Conservation (phyloP, 495 filamentous ascomycete species). For the Lichina pygmaea region DNA sequence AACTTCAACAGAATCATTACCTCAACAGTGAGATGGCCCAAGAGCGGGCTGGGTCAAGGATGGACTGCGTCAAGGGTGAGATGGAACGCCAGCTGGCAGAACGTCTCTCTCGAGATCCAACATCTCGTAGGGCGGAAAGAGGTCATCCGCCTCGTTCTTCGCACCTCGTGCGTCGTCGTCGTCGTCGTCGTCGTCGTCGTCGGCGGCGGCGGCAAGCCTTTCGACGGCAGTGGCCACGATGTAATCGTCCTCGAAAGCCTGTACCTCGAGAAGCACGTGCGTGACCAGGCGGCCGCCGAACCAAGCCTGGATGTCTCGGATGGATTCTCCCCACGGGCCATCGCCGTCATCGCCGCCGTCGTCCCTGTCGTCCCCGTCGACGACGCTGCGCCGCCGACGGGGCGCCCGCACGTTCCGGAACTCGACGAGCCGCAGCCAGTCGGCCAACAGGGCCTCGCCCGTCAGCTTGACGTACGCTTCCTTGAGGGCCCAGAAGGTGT, state of each 20-base stretch:
- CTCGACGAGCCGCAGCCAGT: constrained; percentile 45
- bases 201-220: neutral
- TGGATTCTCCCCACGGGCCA: constrained; percentile 20
- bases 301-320: constrained; percentile 23
- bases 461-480: constrained; percentile 90
- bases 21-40: too few species aligned
- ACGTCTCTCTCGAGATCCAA: constrained; percentile 1
- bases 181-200: too few species aligned
- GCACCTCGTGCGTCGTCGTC: too few species aligned
- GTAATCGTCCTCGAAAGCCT: constrained; percentile 31
- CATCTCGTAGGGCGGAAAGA: neutral
- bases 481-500: constrained; percentile 68
- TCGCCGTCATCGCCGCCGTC: neutral
- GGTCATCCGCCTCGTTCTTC: neutral
- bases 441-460: constrained; percentile 60
- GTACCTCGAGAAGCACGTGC: constrained; percentile 31
- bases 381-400: constrained; percentile 8
- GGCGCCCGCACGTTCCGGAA: constrained; percentile 38
- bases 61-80: too few species aligned
- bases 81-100: neutral
- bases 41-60: too few species aligned
- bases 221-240: constrained; percentile 28
- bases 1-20: too few species aligned
- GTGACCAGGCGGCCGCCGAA: constrained; percentile 19
- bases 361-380: constrained; percentile 1